Percentiles rank a stretch among this genome's conserved stretches.
phyloP scores from a whole-genome alignment of 1,284 basidiomycete genomes.

The Trametes hirsuta region DNA sequence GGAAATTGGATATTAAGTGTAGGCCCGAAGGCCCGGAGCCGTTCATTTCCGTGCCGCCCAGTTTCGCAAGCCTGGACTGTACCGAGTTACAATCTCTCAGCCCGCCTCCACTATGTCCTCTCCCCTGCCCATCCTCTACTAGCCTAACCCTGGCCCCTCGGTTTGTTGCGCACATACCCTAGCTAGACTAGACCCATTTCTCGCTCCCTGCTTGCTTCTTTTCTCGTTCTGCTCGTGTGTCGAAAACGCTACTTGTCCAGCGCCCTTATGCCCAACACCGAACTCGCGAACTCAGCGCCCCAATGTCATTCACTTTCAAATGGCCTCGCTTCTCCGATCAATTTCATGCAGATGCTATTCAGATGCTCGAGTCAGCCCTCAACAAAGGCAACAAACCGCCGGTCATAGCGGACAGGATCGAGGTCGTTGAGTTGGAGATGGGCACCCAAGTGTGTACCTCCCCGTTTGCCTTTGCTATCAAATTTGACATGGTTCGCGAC shows the following conservation, averaged over 20 bases:
- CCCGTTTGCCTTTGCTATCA: neutral
- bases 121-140: neutral
- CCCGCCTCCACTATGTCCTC: constrained; percentile 21
- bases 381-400: constrained; percentile 98
- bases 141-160: neutral
- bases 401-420: constrained; percentile 96
- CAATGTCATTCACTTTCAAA: constrained; percentile 98
- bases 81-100: constrained; percentile 7
- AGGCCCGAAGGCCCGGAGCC: constrained; percentile 5
- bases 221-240: neutral
- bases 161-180: neutral
- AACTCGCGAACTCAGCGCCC: neutral
- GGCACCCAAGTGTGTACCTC: constrained; percentile 80
- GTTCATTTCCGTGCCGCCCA: constrained; percentile 20
- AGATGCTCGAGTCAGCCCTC: constrained; percentile 92
- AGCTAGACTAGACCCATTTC: constrained; percentile 2
- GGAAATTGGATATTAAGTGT: too few relatives aligned
- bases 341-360: constrained; percentile 92
- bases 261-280: constrained; percentile 16
- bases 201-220: neutral
- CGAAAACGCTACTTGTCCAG: neutral
- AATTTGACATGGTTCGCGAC: neutral
- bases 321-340: constrained; percentile 97
- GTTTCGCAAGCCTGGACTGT: constrained; percentile 23
- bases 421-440: constrained; percentile 98